Conservation (phyloP, 73 alveolate genomes). For the Paramecium pentaurelia region DNA sequence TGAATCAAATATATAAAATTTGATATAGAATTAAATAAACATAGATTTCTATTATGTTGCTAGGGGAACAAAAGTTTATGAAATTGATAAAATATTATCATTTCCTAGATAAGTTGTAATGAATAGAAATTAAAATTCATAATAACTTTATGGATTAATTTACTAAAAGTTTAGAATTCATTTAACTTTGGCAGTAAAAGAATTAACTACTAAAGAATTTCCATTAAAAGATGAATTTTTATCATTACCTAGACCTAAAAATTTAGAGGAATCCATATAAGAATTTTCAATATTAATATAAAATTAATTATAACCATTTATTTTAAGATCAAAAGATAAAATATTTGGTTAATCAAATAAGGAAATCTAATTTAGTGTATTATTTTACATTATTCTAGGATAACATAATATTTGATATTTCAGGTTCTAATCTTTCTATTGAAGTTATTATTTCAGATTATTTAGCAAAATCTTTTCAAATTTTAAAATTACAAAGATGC, state of each 20-base stretch:
- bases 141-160: not conserved
- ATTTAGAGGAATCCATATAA: not conserved
- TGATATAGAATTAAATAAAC: not conserved
- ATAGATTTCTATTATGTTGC: not conserved
- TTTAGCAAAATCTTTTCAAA: not conserved
- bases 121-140: not conserved
- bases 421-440: not conserved
- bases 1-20: not conserved
- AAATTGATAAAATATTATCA: not conserved
- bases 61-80: not conserved
- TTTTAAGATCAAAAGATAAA: not conserved
- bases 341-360: not conserved
- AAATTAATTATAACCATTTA: not conserved
- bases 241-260: not conserved
- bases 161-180: not conserved
- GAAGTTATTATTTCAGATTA: conserved; percentile 7
- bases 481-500: not conserved
- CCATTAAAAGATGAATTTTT: not conserved
- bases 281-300: not conserved
- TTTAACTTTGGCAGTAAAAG: not conserved
- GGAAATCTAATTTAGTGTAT: not conserved
- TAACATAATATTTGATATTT: not conserved
- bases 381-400: not conserved
- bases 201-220: not conserved
- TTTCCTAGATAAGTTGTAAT: conserved; percentile 1